These are phyloP conservation scores for Pseudogymnoascus sp. DNA, from an alignment of 2,329 filamentous ascomycete species.

Conservation along the genomic window DNA sequence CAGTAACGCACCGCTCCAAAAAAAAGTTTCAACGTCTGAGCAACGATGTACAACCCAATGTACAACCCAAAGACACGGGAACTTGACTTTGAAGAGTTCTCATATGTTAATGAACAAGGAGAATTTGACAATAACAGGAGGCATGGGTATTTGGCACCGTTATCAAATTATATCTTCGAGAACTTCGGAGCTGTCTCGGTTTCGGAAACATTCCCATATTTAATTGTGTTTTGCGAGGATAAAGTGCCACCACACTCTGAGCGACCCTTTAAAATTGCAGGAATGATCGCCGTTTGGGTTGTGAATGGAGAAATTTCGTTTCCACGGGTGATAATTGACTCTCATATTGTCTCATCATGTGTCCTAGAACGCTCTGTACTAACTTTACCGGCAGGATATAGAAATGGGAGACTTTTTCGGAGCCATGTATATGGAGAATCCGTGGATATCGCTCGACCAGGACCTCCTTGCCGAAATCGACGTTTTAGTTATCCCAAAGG, in stretches of 20 bases:
- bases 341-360: not conserved
- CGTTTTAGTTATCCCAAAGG: not conserved
- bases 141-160: not conserved
- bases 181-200: not conserved
- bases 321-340: constrained; percentile 12
- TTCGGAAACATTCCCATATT: not conserved
- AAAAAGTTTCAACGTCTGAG: not conserved
- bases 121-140: not conserved
- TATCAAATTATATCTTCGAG: not conserved
- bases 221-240: not conserved
- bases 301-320: not conserved
- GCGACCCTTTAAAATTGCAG: not conserved
- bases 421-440: not conserved
- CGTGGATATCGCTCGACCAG: not conserved
- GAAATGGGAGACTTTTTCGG: not conserved
- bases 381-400: not conserved
- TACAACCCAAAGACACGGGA: not conserved
- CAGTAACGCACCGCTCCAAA: not conserved
- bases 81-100: not conserved
- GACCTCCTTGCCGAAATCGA: not conserved
- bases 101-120: not conserved
- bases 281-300: not conserved
- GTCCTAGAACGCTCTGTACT: not conserved
- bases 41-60: not conserved
- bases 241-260: not conserved